phyloP scores from a whole-genome alignment of 2,329 filamentous ascomycete species.

The Fusarium citri region DNA sequence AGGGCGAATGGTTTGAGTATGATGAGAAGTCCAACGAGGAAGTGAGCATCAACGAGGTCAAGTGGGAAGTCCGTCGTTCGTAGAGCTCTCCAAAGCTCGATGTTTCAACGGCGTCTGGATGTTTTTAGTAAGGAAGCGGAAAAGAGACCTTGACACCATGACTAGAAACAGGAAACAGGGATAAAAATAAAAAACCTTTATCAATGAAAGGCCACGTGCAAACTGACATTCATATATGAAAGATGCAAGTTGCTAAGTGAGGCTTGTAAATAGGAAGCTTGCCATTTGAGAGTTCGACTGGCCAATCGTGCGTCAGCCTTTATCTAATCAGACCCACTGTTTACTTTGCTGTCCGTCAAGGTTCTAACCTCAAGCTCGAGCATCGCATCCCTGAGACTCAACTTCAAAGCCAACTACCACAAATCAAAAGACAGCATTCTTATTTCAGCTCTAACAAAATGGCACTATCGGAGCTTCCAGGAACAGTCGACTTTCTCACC shows the following conservation, averaged over 20 bases:
- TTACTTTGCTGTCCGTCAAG: constrained; percentile 16
- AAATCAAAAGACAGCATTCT: neutral
- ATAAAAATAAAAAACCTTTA: neutral
- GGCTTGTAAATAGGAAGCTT: neutral
- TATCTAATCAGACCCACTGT: constrained; percentile 22
- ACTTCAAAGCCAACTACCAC: neutral
- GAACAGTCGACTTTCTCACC: constrained; percentile 61
- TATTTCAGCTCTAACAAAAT: constrained; percentile 4
- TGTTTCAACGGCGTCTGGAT: neutral
- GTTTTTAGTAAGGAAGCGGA: neutral
- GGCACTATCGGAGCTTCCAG: constrained; percentile 40
- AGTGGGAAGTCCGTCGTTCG: constrained; percentile 84
- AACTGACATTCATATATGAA: neutral
- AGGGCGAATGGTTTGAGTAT: constrained; percentile 98
- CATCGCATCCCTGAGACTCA: constrained; percentile 1
- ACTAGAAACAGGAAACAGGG: neutral
- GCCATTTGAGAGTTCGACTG: neutral
- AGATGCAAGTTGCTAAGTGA: neutral
- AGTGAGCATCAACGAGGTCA: constrained; percentile 90
- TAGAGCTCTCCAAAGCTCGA: constrained; percentile 52
- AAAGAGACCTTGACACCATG: neutral
- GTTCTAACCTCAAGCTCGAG: constrained; percentile 18
- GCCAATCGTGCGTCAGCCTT: constrained; percentile 9
- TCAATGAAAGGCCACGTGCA: too few species aligned
- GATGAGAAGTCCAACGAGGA: constrained; percentile 94